phyloP scores from a whole-genome alignment of 78 protist genomes.

The Dictyostelium citrinum region DNA sequence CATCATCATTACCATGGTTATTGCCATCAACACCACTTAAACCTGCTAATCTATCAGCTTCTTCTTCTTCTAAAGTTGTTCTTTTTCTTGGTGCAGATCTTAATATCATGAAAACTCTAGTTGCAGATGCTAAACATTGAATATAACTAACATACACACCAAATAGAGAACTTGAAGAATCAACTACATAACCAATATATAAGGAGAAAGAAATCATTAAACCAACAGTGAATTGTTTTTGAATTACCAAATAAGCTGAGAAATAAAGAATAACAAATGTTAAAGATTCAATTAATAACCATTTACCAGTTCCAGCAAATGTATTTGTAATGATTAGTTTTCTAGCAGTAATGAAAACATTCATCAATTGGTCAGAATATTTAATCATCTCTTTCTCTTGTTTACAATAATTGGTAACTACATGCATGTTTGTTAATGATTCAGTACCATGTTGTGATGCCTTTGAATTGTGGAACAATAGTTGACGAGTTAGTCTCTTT shows the following conservation, averaged over 20 bases:
- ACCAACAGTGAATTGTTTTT: constrained; percentile 59
- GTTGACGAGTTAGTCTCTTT: constrained; percentile 23
- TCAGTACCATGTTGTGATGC: constrained; percentile 41
- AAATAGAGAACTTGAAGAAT: constrained; percentile 32
- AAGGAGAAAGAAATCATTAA: constrained; percentile 43
- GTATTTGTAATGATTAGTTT: constrained; percentile 29
- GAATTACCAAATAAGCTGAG: constrained; percentile 42
- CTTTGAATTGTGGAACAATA: constrained; percentile 13
- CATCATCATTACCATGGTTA: background rate
- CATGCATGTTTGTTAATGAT: constrained; percentile 53
- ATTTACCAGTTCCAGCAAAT: constrained; percentile 41
- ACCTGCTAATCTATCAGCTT: background rate
- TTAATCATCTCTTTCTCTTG: constrained; percentile 40
- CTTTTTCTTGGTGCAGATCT: constrained; percentile 70
- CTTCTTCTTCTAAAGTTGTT: constrained; percentile 22
- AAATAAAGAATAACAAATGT: constrained; percentile 58
- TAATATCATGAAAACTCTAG: constrained; percentile 49
- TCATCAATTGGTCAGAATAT: background rate
- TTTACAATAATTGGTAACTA: constrained; percentile 44
- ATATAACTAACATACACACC: constrained; percentile 71
- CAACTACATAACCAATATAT: constrained; percentile 69
- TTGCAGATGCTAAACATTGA: constrained; percentile 60
- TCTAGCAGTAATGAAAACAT: constrained; percentile 51
- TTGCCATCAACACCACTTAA: background rate
- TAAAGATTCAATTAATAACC: constrained; percentile 49